Conservation (phyloP, 768 basidiomycete genomes). For the Glaciozyma antarctica region DNA sequence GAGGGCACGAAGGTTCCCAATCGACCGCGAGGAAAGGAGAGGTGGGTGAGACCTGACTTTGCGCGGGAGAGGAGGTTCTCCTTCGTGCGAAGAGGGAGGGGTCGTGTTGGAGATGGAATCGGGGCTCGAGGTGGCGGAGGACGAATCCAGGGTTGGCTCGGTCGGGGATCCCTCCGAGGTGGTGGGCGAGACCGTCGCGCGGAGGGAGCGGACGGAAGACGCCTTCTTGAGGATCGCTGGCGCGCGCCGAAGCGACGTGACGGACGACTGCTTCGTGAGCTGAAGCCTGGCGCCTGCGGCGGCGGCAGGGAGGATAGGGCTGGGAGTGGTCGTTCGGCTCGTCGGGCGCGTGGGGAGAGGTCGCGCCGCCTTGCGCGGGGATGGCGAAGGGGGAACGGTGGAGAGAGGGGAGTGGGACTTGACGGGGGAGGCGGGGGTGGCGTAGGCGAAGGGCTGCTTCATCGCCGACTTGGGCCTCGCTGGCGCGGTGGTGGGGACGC, state of each 20-base stretch:
- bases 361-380: background rate
- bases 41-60: slow-evolving; percentile 5
- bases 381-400: slow-evolving; percentile 1
- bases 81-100: background rate
- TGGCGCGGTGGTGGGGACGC: background rate
- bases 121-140: background rate
- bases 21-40: slow-evolving; percentile 17
- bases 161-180: background rate
- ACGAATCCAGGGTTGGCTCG: background rate
- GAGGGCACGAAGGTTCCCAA: slow-evolving; percentile 13
- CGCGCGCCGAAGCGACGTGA: slow-evolving; percentile 16
- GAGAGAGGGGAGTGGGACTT: slow-evolving; percentile 14
- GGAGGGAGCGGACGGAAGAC: slow-evolving; percentile 11
- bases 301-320: background rate
- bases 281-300: background rate
- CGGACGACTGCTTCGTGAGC: slow-evolving; percentile 9
- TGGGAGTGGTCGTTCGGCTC: background rate
- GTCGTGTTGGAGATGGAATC: background rate
- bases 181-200: background rate
- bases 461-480: slow-evolving; percentile 1
- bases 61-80: slow-evolving; percentile 4
- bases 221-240: slow-evolving; percentile 11
- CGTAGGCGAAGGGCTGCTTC: slow-evolving; percentile 28
- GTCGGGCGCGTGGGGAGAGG: slow-evolving; percentile 3
- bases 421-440: slow-evolving; percentile 27